A percentile compares a stretch with the other conserved stretches of the same genome.
Evolutionary conservation across 768 basidiomycete genomes (phyloP).

Genomic region (Lentinula sp.): DNA sequence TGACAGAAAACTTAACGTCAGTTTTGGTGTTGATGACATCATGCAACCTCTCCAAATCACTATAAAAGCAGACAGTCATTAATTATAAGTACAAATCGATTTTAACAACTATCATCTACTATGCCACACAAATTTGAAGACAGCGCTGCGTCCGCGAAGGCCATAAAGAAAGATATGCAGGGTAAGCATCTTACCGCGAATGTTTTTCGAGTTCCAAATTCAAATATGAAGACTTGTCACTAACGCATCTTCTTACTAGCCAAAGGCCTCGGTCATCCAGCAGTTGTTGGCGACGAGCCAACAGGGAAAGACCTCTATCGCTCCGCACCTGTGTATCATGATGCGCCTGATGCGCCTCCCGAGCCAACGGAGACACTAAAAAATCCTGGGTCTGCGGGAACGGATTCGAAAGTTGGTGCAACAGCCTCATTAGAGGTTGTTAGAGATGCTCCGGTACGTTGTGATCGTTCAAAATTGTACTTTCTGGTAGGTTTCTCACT

Average conservation of each 20-base stretch:
- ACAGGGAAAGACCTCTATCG: background rate
- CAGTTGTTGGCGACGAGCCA: background rate
- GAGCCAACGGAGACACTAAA: background rate
- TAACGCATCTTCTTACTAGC: background rate
- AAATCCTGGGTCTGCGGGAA: background rate
- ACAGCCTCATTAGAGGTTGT: background rate
- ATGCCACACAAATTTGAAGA: constrained; percentile 2
- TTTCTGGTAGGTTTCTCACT: background rate
- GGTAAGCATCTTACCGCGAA: background rate
- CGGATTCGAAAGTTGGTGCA: background rate
- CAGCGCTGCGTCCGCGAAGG: background rate
- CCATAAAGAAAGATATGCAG: constrained; percentile 1
- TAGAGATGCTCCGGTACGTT: constrained; percentile 1
- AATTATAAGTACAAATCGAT: background rate
- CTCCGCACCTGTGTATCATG: background rate
- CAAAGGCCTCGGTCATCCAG: background rate
- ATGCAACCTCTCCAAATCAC: background rate
- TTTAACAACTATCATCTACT: background rate
- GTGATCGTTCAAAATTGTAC: no score
- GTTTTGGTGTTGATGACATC: no score
- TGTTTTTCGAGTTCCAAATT: no score
- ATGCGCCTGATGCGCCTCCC: background rate
- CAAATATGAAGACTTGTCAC: no score
- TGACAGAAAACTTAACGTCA: no score
- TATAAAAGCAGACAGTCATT: no score